Conservation (phyloP, 148 eudicot genomes). For the Polygonum aviculare region DNA sequence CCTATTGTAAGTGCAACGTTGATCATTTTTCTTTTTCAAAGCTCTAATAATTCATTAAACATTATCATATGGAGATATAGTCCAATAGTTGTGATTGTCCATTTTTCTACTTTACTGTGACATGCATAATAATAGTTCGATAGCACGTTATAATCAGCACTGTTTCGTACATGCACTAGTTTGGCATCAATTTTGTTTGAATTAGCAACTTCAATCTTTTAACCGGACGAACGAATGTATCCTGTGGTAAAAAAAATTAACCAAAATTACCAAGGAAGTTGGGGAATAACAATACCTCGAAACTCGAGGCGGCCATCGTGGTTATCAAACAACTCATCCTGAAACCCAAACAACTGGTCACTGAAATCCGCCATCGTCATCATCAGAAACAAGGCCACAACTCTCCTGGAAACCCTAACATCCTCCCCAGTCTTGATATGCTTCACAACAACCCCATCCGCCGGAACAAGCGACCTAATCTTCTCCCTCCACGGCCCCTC, state of each 20-base stretch:
- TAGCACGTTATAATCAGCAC: neutral
- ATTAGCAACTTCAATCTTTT: neutral
- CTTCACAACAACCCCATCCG: constrained; percentile 47
- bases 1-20: no score
- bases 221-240: no score
- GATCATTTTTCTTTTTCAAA: no score
- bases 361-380: constrained; percentile 97
- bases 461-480: constrained; percentile 49
- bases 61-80: no score
- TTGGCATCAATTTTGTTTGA: neutral
- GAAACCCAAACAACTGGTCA: constrained; percentile 72
- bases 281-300: neutral
- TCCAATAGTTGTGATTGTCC: no score
- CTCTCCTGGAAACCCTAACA: constrained; percentile 47
- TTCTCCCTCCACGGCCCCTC: constrained; percentile 64
- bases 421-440: constrained; percentile 84
- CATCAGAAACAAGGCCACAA: constrained; percentile 58
- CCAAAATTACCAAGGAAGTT: neutral
- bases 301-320: constrained; percentile 42
- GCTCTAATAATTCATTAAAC: no score
- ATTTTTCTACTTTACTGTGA: no score
- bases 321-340: constrained; percentile 68
- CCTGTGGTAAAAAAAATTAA: no score
- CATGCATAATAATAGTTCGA: no score
- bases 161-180: neutral